Conservation (phyloP, 352 stramenopile species). For the Phytophthora sp. region DNA sequence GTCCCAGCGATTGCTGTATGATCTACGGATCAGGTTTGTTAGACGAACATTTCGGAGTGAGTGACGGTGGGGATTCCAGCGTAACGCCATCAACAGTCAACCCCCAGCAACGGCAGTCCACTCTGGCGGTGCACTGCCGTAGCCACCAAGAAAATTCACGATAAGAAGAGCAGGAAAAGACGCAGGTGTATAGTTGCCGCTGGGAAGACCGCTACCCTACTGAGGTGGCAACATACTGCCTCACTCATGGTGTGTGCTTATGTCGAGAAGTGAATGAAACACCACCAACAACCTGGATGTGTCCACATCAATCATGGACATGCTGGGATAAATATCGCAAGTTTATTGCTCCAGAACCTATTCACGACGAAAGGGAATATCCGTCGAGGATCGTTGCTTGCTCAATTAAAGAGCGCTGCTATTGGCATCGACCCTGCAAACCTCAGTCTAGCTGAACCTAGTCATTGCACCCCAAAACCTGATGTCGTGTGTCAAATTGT, state of each 20-base stretch:
- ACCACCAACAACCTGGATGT: neutral
- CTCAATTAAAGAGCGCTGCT: neutral
- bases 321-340: neutral
- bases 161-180: neutral
- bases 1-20: neutral
- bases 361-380: neutral
- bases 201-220: neutral
- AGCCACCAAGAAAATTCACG: neutral
- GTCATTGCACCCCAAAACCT: neutral
- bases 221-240: neutral
- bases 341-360: neutral
- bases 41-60: too few relatives aligned
- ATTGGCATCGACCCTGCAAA: neutral
- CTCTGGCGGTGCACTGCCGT: neutral
- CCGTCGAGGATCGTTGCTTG: neutral
- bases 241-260: neutral
- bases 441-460: neutral
- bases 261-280: neutral
- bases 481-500: neutral
- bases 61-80: too few relatives aligned
- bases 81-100: too few relatives aligned
- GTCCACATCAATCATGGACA: neutral
- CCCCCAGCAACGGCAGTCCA: neutral
- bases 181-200: neutral
- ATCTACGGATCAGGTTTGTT: too few relatives aligned